Evolutionary conservation across 495 filamentous ascomycete genomes (phyloP).

Genomic region (Trichoderma orchidacearum): DNA sequence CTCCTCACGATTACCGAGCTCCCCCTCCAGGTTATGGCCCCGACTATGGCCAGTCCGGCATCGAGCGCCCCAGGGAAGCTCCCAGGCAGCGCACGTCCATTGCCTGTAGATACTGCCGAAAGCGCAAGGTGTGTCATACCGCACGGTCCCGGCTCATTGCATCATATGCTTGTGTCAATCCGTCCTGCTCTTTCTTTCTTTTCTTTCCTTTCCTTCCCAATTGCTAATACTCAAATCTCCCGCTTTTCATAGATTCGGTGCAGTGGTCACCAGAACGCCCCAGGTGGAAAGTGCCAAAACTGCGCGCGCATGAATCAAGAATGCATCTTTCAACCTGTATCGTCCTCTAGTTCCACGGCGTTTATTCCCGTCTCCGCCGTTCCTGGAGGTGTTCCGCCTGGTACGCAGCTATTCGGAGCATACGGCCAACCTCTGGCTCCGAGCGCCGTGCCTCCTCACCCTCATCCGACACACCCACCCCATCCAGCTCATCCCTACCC

Average conservation of each 20-base stretch:
- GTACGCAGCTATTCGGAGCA: slow-evolving; percentile 32
- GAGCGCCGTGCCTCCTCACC: not conserved
- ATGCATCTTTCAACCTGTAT: slow-evolving; percentile 37
- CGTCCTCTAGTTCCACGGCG: slow-evolving; percentile 28
- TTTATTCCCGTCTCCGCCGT: slow-evolving; percentile 36
- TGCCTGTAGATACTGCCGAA: slow-evolving; percentile 35
- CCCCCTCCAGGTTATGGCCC: slow-evolving; percentile 9
- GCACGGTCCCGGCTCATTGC: no score
- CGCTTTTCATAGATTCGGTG: slow-evolving; percentile 27
- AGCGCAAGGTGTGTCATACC: slow-evolving; percentile 26
- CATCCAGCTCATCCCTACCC: slow-evolving; percentile 7
- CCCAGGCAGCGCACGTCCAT: slow-evolving; percentile 37
- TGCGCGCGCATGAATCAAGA: slow-evolving; percentile 37
- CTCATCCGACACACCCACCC: not conserved
- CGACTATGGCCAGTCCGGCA: slow-evolving; percentile 11
- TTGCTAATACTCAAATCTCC: slow-evolving; percentile 5
- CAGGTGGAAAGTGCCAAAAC: slow-evolving; percentile 35
- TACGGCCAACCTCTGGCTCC: slow-evolving; percentile 31
- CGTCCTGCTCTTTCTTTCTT: not conserved
- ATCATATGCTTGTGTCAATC: not conserved
- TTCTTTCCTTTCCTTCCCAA: not conserved
- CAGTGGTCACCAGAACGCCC: slow-evolving; percentile 36
- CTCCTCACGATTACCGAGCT: slow-evolving; percentile 12
- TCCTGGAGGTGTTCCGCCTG: slow-evolving; percentile 32
- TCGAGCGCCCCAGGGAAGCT: slow-evolving; percentile 17